phyloP scores from a whole-genome alignment of 306 rosid genomes.

The Pyrus betulifolia region DNA sequence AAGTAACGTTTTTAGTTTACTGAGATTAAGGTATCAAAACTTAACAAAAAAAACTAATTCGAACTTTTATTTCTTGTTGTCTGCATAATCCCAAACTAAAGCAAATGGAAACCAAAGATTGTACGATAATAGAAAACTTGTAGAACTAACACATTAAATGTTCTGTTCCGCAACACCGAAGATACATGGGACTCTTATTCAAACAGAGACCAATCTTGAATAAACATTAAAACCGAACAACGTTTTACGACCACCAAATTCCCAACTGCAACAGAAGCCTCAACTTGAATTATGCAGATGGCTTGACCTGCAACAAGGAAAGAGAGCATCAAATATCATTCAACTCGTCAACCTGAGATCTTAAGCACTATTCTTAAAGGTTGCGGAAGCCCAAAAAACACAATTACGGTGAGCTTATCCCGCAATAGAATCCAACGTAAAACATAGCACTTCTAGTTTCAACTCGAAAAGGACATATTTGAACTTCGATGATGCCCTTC shows the following conservation, averaged over 20 bases:
- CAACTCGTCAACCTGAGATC: background rate
- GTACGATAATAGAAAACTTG: background rate
- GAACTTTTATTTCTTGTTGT: background rate
- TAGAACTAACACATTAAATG: background rate
- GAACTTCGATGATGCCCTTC: background rate
- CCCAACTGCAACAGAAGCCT: background rate
- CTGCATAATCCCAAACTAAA: background rate
- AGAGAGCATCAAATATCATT: background rate
- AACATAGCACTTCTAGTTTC: background rate
- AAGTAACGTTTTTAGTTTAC: no score
- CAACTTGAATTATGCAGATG: background rate
- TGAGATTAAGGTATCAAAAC: no score
- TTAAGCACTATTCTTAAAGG: background rate
- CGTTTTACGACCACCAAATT: background rate
- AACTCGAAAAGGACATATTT: background rate
- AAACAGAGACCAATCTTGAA: background rate
- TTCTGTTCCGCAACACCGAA: background rate
- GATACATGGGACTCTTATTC: slow-evolving; percentile 18
- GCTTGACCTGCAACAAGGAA: slow-evolving; percentile 6
- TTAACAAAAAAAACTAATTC: no score
- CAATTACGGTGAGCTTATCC: background rate
- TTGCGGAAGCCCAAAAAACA: background rate
- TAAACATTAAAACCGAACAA: background rate
- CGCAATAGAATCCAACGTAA: background rate
- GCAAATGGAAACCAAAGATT: background rate